phyloP scores from a whole-genome alignment of 2,329 filamentous ascomycete species.

The Ceratocystis cacaofunesta region DNA sequence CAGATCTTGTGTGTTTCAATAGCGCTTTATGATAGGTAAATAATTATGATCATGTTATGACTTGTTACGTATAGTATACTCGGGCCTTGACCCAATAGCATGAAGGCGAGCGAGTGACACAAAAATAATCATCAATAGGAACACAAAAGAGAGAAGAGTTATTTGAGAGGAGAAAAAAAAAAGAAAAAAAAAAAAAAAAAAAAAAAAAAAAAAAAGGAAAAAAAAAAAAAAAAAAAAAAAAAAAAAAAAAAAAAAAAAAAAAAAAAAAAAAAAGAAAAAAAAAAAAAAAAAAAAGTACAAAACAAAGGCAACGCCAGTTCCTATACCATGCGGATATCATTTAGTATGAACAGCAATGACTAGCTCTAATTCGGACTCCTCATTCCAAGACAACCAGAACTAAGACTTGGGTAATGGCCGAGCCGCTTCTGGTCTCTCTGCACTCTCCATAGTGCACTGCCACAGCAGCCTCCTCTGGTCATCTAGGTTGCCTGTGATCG shows the following conservation, averaged over 20 bases:
- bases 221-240: background rate
- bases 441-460: slow-evolving; percentile 22
- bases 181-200: too few species aligned
- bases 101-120: background rate
- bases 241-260: background rate
- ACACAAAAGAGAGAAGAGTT: background rate
- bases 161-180: background rate
- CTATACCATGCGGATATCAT: background rate
- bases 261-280: background rate
- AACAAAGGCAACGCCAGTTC: background rate
- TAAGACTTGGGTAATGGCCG: background rate
- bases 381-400: background rate
- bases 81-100: background rate
- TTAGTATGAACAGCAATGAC: too few species aligned
- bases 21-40: background rate
- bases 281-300: background rate
- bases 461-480: slow-evolving; percentile 22
- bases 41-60: slow-evolving; percentile 6
- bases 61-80: background rate
- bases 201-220: background rate
- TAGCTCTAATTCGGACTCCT: too few species aligned
- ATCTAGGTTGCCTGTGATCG: slow-evolving; percentile 21
- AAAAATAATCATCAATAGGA: too few species aligned
- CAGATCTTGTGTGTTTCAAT: background rate
- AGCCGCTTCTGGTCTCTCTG: slow-evolving; percentile 7